phyloP scores from a whole-genome alignment of 2,329 filamentous ascomycete genomes.

The Neofusicoccum sp. region DNA sequence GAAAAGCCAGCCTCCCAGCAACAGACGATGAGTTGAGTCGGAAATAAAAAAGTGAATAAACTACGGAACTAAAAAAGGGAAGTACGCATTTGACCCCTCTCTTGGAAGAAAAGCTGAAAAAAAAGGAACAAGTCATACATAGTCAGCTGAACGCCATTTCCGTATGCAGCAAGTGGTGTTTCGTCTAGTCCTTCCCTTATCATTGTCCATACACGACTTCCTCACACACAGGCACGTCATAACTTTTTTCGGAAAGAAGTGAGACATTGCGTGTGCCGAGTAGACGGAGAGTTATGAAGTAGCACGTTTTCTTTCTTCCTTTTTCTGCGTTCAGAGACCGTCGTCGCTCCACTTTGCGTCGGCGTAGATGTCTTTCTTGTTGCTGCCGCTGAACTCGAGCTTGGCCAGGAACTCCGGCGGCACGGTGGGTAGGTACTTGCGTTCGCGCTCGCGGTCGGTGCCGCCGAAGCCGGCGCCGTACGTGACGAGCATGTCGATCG shows the following conservation, averaged over 20 bases:
- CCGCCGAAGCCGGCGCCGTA: slow-evolving; percentile 96
- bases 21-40: background rate
- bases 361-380: slow-evolving; percentile 17
- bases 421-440: slow-evolving; percentile 94
- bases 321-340: slow-evolving; percentile 5
- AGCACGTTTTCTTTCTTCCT: background rate
- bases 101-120: background rate
- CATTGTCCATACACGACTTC: slow-evolving; percentile 5
- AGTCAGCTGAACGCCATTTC: slow-evolving; percentile 11
- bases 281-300: background rate
- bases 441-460: slow-evolving; percentile 84
- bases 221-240: slow-evolving; percentile 11
- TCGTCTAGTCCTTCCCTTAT: slow-evolving; percentile 14
- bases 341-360: slow-evolving; percentile 21
- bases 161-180: slow-evolving; percentile 11
- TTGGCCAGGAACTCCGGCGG: slow-evolving; percentile 91
- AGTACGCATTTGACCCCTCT: background rate
- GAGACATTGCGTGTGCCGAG: background rate
- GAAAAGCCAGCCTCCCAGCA: background rate
- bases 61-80: background rate
- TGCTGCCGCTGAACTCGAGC: slow-evolving; percentile 63
- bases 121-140: background rate
- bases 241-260: background rate
- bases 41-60: background rate
- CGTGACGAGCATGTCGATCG: slow-evolving; percentile 94